Conservation (phyloP, 768 basidiomycete genomes). For the Pleurotus tuoliensis region DNA sequence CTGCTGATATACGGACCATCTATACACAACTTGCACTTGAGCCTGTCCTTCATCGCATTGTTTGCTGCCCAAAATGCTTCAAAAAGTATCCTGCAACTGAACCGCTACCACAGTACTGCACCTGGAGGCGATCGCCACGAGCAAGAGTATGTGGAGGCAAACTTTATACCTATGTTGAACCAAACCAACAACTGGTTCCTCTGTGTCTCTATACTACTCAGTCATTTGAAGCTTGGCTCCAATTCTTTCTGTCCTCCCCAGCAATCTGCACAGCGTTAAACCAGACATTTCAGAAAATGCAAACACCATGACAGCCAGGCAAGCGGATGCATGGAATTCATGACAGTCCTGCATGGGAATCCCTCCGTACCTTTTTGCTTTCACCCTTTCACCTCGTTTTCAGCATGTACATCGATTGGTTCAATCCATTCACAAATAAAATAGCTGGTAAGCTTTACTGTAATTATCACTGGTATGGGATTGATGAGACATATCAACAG, state of each 20-base stretch:
- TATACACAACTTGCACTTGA: conserved; percentile 13
- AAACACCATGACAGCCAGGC: background rate
- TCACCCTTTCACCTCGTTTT: conserved; percentile 19
- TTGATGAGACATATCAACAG: conserved; percentile 3
- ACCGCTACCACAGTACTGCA: conserved; percentile 15
- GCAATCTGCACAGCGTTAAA: conserved; percentile 16
- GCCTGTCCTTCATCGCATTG: conserved; percentile 17
- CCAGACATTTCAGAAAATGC: conserved; percentile 9
- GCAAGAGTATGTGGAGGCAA: conserved; percentile 15
- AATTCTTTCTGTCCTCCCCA: conserved; percentile 20
- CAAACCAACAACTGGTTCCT: conserved; percentile 15
- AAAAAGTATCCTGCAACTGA: conserved; percentile 7
- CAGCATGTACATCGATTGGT: conserved; percentile 31
- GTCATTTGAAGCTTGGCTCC: conserved; percentile 23
- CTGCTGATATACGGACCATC: conserved; percentile 21
- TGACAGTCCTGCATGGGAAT: conserved; percentile 25
- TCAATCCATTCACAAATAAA: conserved; percentile 37
- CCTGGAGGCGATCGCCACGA: conserved; percentile 14
- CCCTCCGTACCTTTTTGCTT: conserved; percentile 8
- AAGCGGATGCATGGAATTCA: conserved; percentile 18
- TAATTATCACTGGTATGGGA: background rate
- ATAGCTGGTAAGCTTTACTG: conserved; percentile 19
- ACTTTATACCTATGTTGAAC: conserved; percentile 13
- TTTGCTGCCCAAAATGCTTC: conserved; percentile 25
- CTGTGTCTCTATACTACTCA: conserved; percentile 19